Conservation (phyloP, 352 stramenopile species). For the Globisporangium perplexum region DNA sequence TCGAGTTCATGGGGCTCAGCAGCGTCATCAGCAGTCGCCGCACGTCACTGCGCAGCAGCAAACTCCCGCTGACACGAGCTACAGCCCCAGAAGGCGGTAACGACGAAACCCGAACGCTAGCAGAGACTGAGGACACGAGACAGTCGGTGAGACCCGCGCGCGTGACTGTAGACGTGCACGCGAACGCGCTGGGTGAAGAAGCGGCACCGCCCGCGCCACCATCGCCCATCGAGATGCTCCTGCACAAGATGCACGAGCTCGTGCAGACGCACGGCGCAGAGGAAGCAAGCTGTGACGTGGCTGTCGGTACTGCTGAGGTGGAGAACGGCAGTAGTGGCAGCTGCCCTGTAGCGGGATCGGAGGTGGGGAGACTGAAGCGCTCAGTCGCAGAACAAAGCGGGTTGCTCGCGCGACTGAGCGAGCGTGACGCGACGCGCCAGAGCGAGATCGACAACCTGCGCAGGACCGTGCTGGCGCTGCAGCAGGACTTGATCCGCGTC, state of each 20-base stretch:
- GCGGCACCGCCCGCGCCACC: background rate
- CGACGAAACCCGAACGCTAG: too few relatives aligned
- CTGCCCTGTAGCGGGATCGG: too few relatives aligned
- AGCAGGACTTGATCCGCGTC: constrained; percentile 66
- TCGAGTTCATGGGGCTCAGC: too few relatives aligned
- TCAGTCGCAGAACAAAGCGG: too few relatives aligned
- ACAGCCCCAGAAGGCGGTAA: background rate
- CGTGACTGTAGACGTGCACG: constrained; percentile 6
- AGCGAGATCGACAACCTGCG: constrained; percentile 47
- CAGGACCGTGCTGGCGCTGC: constrained; percentile 56
- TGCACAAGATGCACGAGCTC: constrained; percentile 54
- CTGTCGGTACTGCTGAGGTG: background rate
- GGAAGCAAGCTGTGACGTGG: background rate
- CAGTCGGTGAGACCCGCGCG: background rate
- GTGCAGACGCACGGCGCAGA: constrained; percentile 23
- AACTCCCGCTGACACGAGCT: too few relatives aligned
- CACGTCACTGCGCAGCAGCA: too few relatives aligned
- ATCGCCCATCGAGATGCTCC: constrained; percentile 40
- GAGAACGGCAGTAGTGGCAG: too few relatives aligned
- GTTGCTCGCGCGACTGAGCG: constrained; percentile 22
- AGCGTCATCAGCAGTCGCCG: too few relatives aligned
- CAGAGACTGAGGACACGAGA: too few relatives aligned
- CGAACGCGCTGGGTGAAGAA: background rate
- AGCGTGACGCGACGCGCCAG: constrained; percentile 27
- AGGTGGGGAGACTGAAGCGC: constrained; percentile 24